These are phyloP conservation scores for Meredithiella fracta DNA, from an alignment of 2,329 filamentous ascomycete genomes.

Conservation along the genomic window DNA sequence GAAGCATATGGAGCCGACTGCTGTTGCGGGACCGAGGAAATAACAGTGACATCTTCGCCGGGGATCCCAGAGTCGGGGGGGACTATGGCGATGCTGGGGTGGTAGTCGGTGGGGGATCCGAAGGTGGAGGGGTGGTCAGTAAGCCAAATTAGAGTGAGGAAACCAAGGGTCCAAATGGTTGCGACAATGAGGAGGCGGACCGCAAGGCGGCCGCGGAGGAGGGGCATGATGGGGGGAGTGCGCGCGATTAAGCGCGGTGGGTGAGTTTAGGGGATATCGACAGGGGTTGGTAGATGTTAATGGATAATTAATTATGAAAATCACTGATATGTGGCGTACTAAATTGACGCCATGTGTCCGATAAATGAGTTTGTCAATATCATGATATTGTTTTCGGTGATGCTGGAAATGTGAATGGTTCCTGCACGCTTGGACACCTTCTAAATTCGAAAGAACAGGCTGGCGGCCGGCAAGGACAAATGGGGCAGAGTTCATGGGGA, in stretches of 20 bases:
- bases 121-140: background rate
- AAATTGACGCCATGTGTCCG: too few species aligned
- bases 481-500: too few species aligned
- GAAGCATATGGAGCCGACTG: background rate
- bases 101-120: background rate
- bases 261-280: background rate
- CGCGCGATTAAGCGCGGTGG: background rate
- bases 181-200: background rate
- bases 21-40: background rate
- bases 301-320: too few species aligned
- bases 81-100: background rate
- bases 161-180: background rate
- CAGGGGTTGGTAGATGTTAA: too few species aligned
- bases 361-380: too few species aligned
- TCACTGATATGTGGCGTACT: too few species aligned
- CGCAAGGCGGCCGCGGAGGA: background rate
- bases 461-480: too few species aligned
- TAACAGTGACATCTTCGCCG: background rate
- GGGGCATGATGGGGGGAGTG: background rate
- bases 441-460: too few species aligned
- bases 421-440: too few species aligned
- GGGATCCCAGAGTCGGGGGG: background rate
- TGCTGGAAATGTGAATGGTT: too few species aligned
- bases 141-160: background rate
- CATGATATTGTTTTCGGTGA: too few species aligned